These are phyloP conservation scores for Termitomyces sp. DNA, from an alignment of 1,284 basidiomycete genomes.

Conservation along the genomic window DNA sequence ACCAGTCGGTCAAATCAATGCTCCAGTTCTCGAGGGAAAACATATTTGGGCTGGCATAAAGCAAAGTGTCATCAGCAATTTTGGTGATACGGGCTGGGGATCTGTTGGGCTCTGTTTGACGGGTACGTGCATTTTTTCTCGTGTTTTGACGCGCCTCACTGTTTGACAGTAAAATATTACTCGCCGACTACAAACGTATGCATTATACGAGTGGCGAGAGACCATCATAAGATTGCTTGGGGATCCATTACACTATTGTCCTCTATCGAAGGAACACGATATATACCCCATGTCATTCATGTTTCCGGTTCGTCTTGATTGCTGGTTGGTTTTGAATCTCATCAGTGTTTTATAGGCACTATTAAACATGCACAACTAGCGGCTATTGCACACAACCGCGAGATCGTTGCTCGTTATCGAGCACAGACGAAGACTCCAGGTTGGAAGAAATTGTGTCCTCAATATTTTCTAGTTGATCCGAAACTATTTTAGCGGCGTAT, in stretches of 20 bases:
- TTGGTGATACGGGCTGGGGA: conserved; percentile 79
- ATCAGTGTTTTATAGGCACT: conserved; percentile 46
- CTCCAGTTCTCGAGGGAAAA: conserved; percentile 41
- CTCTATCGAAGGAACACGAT: conserved; percentile 47
- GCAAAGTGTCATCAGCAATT: conserved; percentile 66
- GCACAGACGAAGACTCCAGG: conserved; percentile 48
- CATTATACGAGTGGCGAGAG: conserved; percentile 73
- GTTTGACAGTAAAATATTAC: conserved; percentile 68
- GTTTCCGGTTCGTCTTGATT: conserved; percentile 53
- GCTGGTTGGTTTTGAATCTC: not conserved
- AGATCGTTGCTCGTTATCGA: conserved; percentile 59
- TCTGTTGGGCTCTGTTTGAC: conserved; percentile 62
- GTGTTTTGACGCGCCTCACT: not conserved
- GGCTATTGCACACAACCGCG: conserved; percentile 66
- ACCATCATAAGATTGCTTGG: conserved; percentile 71
- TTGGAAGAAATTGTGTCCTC: conserved; percentile 21
- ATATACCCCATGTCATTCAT: conserved; percentile 69
- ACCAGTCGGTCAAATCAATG: conserved; percentile 27
- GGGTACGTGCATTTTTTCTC: conserved; percentile 35
- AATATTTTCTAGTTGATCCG: not conserved
- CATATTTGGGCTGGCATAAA: conserved; percentile 62
- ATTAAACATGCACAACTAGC: conserved; percentile 75
- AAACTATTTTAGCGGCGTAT: conserved; percentile 34
- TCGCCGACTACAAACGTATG: conserved; percentile 73
- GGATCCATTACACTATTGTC: conserved; percentile 63